Base-by-base conservation (phyloP, 305 asterid genomes). In the Plantago rigida region DNA sequence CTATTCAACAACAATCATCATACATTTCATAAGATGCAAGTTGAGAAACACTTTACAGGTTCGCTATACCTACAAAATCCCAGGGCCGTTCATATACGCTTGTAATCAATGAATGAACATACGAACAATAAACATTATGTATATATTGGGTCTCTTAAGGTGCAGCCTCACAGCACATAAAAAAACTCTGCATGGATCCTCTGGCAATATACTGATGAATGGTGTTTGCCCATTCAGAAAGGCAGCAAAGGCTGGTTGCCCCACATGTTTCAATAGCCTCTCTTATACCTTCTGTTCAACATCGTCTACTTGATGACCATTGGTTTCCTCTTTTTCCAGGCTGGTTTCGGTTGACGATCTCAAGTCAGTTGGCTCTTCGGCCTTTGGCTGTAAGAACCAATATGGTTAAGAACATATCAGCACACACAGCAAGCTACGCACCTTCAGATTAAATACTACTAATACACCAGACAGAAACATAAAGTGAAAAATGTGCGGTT, bases 341-440 rank as follows among this genome's bases (percentile, higher is more conserved):
- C 78, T 73, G 41, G 69, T 63, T 67, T 69, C 84, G 22, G 64
- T 70, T 58, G 24, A 45, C 0, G 72, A 28, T 59, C 80, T 80
- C 65, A 56, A 76, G 3, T 79, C 86, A 59, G 56, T 76, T 41
- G 78, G 57, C 52, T 83, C 91, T 74, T 75, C 88, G 11, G 79
- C 60, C 68, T 83, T 84, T 39, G 73, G 94, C 90, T 82, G 81
- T 59, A 59, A 60, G 70, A 62, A 65, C 55, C 29, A 65, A 26
- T 7, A 48, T 63, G 58, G 57, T 39, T 44, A 46, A 51, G 34
- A 6, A 50, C 50, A 45, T 28, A 39, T 56, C 49, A 22, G 26
- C 48, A 51, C 59, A 55, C 53, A 28, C 42, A 13, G 19, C 28
- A 57, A 15, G 54, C 11, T 51, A 4, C 5, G 44, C 44, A 36